Base-by-base conservation (phyloP, 169 alveolate species). In the Toxoplasma gondii region DNA sequence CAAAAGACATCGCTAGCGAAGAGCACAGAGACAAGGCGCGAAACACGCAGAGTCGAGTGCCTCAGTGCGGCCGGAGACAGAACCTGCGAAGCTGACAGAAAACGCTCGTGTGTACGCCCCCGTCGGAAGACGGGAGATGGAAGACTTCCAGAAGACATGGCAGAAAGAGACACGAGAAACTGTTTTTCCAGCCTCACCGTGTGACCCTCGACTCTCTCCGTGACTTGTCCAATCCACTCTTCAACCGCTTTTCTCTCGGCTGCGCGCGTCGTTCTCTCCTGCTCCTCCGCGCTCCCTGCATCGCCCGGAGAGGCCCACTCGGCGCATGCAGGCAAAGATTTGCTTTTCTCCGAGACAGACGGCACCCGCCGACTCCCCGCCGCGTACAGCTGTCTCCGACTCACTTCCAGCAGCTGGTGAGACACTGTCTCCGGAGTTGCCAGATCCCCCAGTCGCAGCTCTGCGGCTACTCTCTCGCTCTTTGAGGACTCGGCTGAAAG, bases 311-410 rank as follows among this genome's bases (percentile, higher is more conserved):
- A 7, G n/a, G 4, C n/a, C 86, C 86, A 12, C 27, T 38, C 45
- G 86, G 2, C 45, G 86, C 86, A 49, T n/a, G 41, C 86, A 31
- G 80, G 44, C 10, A 43, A 45, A 16, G 80, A 24, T 45, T 29
- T 36, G 36, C 2, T 39, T 31, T 36, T 34, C 5, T 78, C 91
- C 17, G 80, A 12, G 45, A 41, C 19, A 0, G 80, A 69, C 4
- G 86, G 49, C 86, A 29, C 86, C 58, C 22, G 54, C 58, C 93
- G 93, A 67, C 84, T 39, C 39, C 93, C 93, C 19, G 93, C 93
- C 45, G 93, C 93, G 86, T 88, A 88, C 45, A 88, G 84, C 64
- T 88, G 86, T 10, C 93, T 53, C 64, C 93, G 36, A 67, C 93
- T 69, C 44, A 88, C 93, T 39, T 67, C 93, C 39, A 88, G 93